Conservation (phyloP, 257 asterid species). For the Apocynum venetum region DNA sequence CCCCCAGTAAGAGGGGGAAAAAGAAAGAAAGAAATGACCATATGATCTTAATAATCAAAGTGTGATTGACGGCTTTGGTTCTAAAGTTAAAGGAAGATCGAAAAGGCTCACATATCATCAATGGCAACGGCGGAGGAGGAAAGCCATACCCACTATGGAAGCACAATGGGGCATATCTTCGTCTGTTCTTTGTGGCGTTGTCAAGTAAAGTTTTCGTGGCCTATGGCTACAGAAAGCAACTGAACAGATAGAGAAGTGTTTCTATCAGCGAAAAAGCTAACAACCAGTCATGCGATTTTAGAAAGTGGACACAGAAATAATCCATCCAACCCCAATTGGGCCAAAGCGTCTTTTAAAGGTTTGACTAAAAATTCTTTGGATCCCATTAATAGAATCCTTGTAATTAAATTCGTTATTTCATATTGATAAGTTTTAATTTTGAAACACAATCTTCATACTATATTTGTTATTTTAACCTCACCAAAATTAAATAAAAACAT, state of each 20-base stretch:
- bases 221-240: slow-evolving; percentile 10
- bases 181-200: background rate
- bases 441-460: too few relatives aligned
- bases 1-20: too few relatives aligned
- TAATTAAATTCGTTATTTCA: too few relatives aligned
- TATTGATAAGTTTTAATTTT: too few relatives aligned
- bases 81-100: background rate
- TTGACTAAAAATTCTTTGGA: too few relatives aligned
- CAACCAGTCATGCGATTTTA: background rate
- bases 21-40: background rate
- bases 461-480: too few relatives aligned
- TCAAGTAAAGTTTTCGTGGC: slow-evolving; percentile 11
- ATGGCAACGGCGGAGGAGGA: background rate
- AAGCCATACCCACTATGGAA: slow-evolving; percentile 16
- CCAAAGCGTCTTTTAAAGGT: background rate
- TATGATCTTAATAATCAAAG: slow-evolving; percentile 7
- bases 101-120: background rate
- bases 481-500: too few relatives aligned
- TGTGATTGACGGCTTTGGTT: background rate
- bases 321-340: background rate
- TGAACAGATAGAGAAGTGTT: background rate
- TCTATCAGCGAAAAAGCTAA: background rate
- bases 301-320: background rate
- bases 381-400: too few relatives aligned
- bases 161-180: slow-evolving; percentile 6